These are phyloP conservation scores for Leccinum uliginosum DNA, from an alignment of 768 basidiomycete species.

Conservation along the genomic window DNA sequence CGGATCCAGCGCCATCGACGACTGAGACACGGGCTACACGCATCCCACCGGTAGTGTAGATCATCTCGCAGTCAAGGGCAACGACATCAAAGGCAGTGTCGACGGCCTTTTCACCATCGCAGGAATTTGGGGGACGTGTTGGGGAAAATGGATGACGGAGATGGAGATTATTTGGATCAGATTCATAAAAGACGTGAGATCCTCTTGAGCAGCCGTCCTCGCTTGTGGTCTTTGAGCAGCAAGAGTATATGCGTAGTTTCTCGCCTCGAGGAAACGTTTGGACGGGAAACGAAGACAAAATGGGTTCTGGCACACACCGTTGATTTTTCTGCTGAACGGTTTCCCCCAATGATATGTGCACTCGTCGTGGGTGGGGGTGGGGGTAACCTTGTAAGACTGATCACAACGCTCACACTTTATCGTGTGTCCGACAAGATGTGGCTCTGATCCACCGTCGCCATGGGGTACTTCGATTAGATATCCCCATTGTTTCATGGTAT, in stretches of 20 bases:
- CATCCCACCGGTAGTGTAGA: conserved; percentile 91
- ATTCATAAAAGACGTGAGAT: conserved; percentile 90
- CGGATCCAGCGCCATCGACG: conserved; percentile 68
- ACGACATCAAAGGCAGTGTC: conserved; percentile 65
- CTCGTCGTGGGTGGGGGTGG: conserved; percentile 49
- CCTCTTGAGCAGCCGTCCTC: conserved; percentile 72
- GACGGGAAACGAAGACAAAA: not conserved
- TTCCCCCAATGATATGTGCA: conserved; percentile 87
- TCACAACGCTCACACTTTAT: conserved; percentile 78
- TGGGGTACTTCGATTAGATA: conserved; percentile 69
- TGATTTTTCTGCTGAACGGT: conserved; percentile 52
- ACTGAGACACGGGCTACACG: conserved; percentile 88
- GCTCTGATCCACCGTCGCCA: conserved; percentile 58
- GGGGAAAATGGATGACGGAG: conserved; percentile 68
- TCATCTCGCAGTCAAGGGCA: conserved; percentile 95
- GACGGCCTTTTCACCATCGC: conserved; percentile 1
- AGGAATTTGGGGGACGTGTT: conserved; percentile 25
- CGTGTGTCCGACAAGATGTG: conserved; percentile 57
- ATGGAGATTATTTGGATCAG: conserved; percentile 60
- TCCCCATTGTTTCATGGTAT: conserved; percentile 60
- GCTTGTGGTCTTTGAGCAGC: conserved; percentile 62
- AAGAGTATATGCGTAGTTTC: conserved; percentile 65
- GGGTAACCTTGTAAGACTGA: conserved; percentile 64
- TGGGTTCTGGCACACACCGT: conserved; percentile 44
- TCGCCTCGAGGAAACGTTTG: conserved; percentile 45